Evolutionary conservation across 306 rosid genomes (phyloP).

Genomic region (Casuarina equisetifolia): DNA sequence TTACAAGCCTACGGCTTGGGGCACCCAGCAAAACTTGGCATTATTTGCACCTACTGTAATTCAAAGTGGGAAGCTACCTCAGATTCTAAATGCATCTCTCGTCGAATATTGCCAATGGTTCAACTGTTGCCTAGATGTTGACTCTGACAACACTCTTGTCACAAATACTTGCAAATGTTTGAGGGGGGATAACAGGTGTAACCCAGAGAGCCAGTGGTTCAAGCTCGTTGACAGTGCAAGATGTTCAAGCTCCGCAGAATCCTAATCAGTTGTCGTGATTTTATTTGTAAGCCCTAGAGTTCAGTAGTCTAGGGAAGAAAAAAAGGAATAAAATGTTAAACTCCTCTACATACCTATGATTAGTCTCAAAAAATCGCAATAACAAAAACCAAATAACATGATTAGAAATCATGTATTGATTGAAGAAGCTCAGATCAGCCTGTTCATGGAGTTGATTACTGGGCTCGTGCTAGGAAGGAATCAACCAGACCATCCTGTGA

Average conservation of each 20-base stretch:
- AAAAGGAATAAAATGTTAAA: too few relatives aligned
- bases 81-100: slow-evolving; percentile 77
- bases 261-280: not conserved
- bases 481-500: not conserved
- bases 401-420: not conserved
- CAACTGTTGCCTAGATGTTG: slow-evolving; percentile 67
- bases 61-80: slow-evolving; percentile 71
- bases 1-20: slow-evolving; percentile 49
- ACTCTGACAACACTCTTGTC: slow-evolving; percentile 48
- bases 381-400: too few relatives aligned
- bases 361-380: too few relatives aligned
- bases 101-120: slow-evolving; percentile 36
- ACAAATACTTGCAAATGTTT: slow-evolving; percentile 79
- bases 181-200: slow-evolving; percentile 42
- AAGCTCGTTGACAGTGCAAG: slow-evolving; percentile 62
- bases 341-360: too few relatives aligned
- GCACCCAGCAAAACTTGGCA: slow-evolving; percentile 47
- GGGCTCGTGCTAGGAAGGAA: not conserved
- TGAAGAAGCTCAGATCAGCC: not conserved
- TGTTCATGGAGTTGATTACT: not conserved
- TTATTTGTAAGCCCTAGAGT: too few relatives aligned
- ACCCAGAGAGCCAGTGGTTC: slow-evolving; percentile 88
- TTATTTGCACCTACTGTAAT: slow-evolving; percentile 40
- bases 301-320: too few relatives aligned
- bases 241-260: slow-evolving; percentile 18